Base-by-base conservation (phyloP, 2,329 filamentous ascomycete species). In the Elsinoe fawcettii region DNA sequence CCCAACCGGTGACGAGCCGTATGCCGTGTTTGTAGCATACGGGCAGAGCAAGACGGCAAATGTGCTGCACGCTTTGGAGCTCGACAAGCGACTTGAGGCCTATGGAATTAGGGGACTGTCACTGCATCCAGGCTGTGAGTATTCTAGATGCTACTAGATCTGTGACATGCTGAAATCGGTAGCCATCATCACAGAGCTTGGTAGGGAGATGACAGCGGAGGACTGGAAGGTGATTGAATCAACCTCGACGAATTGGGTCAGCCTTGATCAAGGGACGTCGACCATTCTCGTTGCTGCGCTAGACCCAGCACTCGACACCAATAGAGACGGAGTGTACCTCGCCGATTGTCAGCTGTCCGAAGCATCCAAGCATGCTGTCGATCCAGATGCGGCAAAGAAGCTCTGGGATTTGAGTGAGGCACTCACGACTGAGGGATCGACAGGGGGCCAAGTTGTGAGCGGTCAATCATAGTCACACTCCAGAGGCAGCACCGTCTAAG, bases 1-100 rank as follows among this genome's bases (percentile, higher is more conserved):
- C 18, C 57, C 60, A 34, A 51, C 59, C 8, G 51, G 46, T 16
- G 61, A 60, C 1, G 51, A 62, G 32, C 73, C 66, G 1, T 75
- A 74, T 62, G 63, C 59, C 36, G 65, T 63, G 25, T 74, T 72
- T 63, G 61, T 62, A 7, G 69, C 69, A 2, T 77, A 78, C 63
- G 73, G 71, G 3, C 73, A 77, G 57, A 66, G 66, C 41, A 79
- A 79, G 66, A 73, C 72, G 2, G 75, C 74, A 18, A 75, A 75
- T 55, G 71, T 77, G 47, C 62, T 78, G 34, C 74, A 74, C 60
- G 67, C 72, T 1, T 61, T 73, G 1, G 70, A 66, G 1, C 65
- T 76, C 25, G 73, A 70, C 27, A 63, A 64, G 57, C 66, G 66
- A 9, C 61, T 65, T 2, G 60, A 62, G 6, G 43, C 55, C 18